These are phyloP conservation scores for Alternaria tenuissima DNA, from an alignment of 2,329 filamentous ascomycete species.

Conservation along the genomic window DNA sequence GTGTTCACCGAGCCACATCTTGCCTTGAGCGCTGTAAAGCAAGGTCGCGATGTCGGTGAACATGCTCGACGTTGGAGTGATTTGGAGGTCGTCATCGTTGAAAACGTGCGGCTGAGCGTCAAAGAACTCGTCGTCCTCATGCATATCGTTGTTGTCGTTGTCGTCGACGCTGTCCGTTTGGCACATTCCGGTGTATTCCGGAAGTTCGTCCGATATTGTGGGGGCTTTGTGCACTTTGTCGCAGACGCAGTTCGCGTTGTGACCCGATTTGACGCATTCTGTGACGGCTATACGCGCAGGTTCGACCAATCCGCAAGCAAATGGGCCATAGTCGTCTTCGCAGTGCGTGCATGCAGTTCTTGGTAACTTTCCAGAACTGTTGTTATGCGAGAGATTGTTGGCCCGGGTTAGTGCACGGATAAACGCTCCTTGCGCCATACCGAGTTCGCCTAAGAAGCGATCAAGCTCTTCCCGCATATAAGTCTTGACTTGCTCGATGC, in stretches of 20 bases:
- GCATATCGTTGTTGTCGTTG: background rate
- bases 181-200: background rate
- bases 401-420: no score
- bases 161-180: background rate
- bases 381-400: no score
- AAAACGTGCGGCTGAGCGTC: constrained; percentile 1
- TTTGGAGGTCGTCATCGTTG: background rate
- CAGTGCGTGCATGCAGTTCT: background rate
- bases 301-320: constrained; percentile 15
- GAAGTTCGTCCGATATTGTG: background rate
- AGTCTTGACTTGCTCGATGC: constrained; percentile 5
- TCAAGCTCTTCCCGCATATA: background rate
- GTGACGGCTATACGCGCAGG: constrained; percentile 16
- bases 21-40: constrained; percentile 22
- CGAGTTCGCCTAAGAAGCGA: background rate
- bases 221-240: no score
- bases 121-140: background rate
- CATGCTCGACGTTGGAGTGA: background rate
- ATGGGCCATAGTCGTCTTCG: background rate
- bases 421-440: background rate
- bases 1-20: constrained; percentile 14
- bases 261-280: constrained; percentile 14
- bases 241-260: background rate
- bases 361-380: background rate
- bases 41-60: constrained; percentile 18